Evolutionary conservation across 768 basidiomycete species (phyloP).

Genomic region (Suillus ampliporus): DNA sequence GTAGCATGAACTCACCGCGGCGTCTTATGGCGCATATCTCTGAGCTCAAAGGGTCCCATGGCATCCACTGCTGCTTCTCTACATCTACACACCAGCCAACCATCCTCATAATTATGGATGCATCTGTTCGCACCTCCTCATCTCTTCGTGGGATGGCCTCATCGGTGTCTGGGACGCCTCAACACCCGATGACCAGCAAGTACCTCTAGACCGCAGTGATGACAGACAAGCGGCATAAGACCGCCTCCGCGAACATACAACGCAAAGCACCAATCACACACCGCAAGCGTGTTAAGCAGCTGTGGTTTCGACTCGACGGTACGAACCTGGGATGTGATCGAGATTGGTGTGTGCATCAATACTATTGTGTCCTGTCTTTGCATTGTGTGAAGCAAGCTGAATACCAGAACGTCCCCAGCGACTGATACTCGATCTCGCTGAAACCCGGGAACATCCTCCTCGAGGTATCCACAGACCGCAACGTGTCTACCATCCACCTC

Average conservation of each 20-base stretch:
- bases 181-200: conserved; percentile 68
- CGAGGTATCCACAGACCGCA: conserved; percentile 76
- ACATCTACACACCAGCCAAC: conserved; percentile 80
- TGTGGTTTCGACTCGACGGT: too few relatives aligned
- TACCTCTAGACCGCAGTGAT: conserved; percentile 33
- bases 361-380: conserved; percentile 58
- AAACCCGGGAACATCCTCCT: conserved; percentile 46
- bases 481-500: conserved; percentile 72
- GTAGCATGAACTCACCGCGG: conserved; percentile 81
- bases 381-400: background rate
- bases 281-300: conserved; percentile 81
- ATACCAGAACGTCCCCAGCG: conserved; percentile 68
- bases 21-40: conserved; percentile 48
- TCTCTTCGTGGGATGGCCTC: conserved; percentile 86
- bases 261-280: conserved; percentile 84
- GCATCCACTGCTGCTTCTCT: conserved; percentile 65
- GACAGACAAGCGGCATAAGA: conserved; percentile 65
- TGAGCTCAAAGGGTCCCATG: conserved; percentile 27
- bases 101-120: conserved; percentile 70
- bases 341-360: conserved; percentile 69
- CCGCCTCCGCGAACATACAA: conserved; percentile 46
- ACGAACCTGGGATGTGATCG: conserved; percentile 86
- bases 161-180: conserved; percentile 81
- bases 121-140: conserved; percentile 67
- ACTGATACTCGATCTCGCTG: conserved; percentile 71